phyloP scores from a whole-genome alignment of 371 early-diverging fungal genomes.

The Lichtheimia ornata region DNA sequence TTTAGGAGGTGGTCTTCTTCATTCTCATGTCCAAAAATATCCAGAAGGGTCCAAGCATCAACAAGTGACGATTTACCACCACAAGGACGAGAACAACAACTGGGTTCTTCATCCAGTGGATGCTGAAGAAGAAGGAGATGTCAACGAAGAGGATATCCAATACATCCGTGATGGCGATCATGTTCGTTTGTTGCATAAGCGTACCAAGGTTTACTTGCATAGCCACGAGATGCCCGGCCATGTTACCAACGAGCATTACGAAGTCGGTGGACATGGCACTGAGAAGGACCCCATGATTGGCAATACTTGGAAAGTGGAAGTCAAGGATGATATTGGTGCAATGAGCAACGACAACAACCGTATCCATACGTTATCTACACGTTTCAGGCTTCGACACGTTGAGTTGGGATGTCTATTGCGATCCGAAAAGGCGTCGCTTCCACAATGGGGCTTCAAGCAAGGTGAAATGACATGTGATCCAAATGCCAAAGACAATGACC shows the following conservation, averaged over 20 bases:
- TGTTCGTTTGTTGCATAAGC: conserved; percentile 78
- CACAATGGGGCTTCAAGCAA: conserved; percentile 99
- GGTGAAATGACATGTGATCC: conserved; percentile 90
- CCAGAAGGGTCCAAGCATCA: conserved; percentile 69
- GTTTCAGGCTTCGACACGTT: conserved; percentile 84
- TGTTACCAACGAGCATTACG: conserved; percentile 78
- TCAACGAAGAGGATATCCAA: conserved; percentile 18
- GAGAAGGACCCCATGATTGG: conserved; percentile 66
- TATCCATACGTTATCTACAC: conserved; percentile 79
- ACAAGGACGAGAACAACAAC: conserved; percentile 96
- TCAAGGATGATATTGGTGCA: conserved; percentile 62
- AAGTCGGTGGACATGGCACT: conserved; percentile 81
- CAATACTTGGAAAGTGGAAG: conserved; percentile 91
- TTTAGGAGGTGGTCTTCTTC: conserved; percentile 93
- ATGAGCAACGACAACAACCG: conserved; percentile 30
- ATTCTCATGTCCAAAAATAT: conserved; percentile 94
- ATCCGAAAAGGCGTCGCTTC: conserved; percentile 76
- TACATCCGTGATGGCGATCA: conserved; percentile 78
- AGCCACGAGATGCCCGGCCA: conserved; percentile 84
- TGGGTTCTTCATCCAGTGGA: conserved; percentile 67
- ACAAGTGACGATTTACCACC: conserved; percentile 73
- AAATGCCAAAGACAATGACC: conserved; percentile 51
- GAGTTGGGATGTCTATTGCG: conserved; percentile 78
- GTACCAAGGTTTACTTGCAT: conserved; percentile 80
- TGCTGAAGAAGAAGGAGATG: conserved; percentile 3